These are phyloP conservation scores for Raffaelea arxii DNA, from an alignment of 2,329 filamentous ascomycete genomes.

Conservation along the genomic window DNA sequence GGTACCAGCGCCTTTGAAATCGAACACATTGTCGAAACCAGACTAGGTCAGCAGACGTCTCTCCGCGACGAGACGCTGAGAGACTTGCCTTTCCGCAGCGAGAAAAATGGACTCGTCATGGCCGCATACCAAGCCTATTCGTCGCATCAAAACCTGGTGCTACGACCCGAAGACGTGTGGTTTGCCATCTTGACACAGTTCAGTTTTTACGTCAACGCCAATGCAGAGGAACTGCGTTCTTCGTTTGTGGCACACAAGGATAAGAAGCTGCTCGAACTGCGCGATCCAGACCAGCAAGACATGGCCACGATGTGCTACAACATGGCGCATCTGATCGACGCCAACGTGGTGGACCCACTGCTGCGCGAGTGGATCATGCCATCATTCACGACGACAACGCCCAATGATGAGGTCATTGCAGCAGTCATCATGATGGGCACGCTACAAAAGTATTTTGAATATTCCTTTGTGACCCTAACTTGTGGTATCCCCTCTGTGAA, in stretches of 20 bases:
- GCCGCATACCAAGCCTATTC: no score
- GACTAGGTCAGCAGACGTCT: no score
- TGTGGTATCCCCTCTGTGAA: conserved; percentile 45
- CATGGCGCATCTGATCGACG: conserved; percentile 28
- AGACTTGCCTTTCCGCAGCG: no score
- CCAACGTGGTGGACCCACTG: conserved; percentile 29
- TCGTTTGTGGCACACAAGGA: no score
- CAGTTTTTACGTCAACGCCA: no score
- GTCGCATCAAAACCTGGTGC: no score
- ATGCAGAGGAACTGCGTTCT: no score
- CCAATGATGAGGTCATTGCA: conserved; percentile 30
- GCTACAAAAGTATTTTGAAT: conserved; percentile 38
- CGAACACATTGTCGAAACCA: no score
- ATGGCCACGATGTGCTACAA: conserved; percentile 20
- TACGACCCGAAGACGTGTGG: conserved; percentile 42
- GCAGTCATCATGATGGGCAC: conserved; percentile 41
- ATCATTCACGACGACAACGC: conserved; percentile 38
- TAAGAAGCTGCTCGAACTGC: conserved; percentile 6
- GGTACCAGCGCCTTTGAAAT: no score
- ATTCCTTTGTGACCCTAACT: conserved; percentile 11
- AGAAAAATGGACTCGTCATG: no score
- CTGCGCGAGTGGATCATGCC: conserved; percentile 40
- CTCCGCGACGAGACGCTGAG: no score
- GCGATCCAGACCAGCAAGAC: conserved; percentile 12
- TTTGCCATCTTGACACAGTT: conserved; percentile 32